Base-by-base conservation (phyloP, 805 yeast genomes). In the Yarrowia bubula region DNA sequence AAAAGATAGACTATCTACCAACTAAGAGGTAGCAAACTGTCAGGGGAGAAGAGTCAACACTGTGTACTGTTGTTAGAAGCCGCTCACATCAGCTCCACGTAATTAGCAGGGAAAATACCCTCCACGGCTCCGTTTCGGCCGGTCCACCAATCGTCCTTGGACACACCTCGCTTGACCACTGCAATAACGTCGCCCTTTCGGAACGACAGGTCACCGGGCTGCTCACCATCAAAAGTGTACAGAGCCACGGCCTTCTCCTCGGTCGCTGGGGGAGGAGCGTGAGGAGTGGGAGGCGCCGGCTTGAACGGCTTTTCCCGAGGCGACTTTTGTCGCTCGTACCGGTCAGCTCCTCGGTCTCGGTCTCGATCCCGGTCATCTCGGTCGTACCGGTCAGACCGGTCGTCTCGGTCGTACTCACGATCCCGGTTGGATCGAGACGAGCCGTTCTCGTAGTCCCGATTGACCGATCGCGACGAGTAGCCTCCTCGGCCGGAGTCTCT, bases 101-200 rank as follows among this genome's bases (percentile, higher is more conserved):
- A 93, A 75, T 93, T 93, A 2, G 99, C 99, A 9, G 99, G 99
- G 83, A 93, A 93, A 22, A 92, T 92, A 47, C 99, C 99, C 71
- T 90, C 90, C 67, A 77, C 78, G 11, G 96, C 93, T 70, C 89
- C 89, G 64, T 86, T 79, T 74, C 89, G 86, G 32, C 99, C 99
- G 0, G 97, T 91, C 99, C 99, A 95, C 99, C 99, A 95, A 75
- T 95, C 98, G 75, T 95, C 96, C 58, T 86, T 84, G 13, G 97
- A 88, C 8, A 89, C 92, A 9, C 95, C 86, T 76, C 89, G 90
- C 75, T 92, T 90, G 65, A 90, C 78, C 69, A 95, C 89, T 47
- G 90, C 87, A 70, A 95, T 90, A 14, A 90, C 88, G 75, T 95
- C 99, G 65, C 99, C 99, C 79, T 95, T 95, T 70, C 85, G 87